Conservation (phyloP, 176 grass and related monocot species). For the Carex scoparia region DNA sequence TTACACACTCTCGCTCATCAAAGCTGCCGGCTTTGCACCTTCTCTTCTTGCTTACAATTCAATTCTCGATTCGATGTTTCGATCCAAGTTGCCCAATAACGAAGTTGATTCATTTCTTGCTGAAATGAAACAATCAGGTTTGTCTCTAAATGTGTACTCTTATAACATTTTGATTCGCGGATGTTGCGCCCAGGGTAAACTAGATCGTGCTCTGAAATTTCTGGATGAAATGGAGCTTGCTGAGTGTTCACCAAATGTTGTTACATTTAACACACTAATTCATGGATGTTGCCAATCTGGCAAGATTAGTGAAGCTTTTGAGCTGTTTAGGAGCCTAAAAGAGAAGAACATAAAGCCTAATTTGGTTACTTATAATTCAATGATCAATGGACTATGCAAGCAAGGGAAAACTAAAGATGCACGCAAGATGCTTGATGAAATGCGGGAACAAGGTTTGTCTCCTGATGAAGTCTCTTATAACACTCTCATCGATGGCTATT, state of each 20-base stretch:
- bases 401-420: constrained; percentile 43
- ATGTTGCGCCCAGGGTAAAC: constrained; percentile 35
- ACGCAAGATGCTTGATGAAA: constrained; percentile 62
- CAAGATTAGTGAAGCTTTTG: constrained; percentile 37
- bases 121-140: constrained; percentile 37
- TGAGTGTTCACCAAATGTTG: constrained; percentile 61
- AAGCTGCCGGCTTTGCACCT: constrained; percentile 50
- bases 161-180: constrained; percentile 82
- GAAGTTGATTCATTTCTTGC: constrained; percentile 26
- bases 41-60: constrained; percentile 65
- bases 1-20: constrained; percentile 43
- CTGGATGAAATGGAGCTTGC: constrained; percentile 44
- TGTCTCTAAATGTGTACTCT: constrained; percentile 70
- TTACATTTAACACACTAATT: constrained; percentile 79
- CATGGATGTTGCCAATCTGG: constrained; percentile 52
- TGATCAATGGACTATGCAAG: constrained; percentile 58
- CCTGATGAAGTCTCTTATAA: constrained; percentile 64
- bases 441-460: constrained; percentile 38
- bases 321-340: constrained; percentile 36
- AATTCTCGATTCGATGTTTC: constrained; percentile 50
- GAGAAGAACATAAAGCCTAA: constrained; percentile 45
- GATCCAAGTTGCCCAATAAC: constrained; percentile 2
- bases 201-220: constrained; percentile 31
- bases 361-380: constrained; percentile 66
- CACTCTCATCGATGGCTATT: constrained; percentile 68